Evolutionary conservation across 192 early-diverging fungal genomes (phyloP), one percentile per base, ranked within the genome.

Genomic region (Podila minutissima): DNA sequence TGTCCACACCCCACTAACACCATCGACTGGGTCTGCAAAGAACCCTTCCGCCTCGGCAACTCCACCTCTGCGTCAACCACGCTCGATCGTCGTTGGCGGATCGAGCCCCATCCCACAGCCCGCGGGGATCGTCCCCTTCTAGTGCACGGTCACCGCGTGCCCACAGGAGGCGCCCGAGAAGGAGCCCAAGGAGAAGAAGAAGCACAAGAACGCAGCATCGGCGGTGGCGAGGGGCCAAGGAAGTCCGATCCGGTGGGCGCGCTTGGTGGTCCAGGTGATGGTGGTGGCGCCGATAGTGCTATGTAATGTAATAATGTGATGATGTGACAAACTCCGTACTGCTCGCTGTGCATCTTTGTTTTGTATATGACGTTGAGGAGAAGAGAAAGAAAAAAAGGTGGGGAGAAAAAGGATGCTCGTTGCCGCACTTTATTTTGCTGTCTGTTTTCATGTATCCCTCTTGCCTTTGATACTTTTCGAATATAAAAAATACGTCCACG

Each of bases 61-160:
- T 66, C 74, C 19, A 66, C 50, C 53, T 64, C 31, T 76, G 74
- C 31, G 74, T 76, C 59, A 58, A 32, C 15, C 26, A 48, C 6
- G 35, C 55, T 50, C 74, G 3, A 69, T 76, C 29, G 19, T 67
- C 17, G 64, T 69, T 38, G 67, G 67, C 12, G 74, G 62, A 38
- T 64, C 67, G 31, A 58, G 67, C 17, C 74, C 74, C 6, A 2
- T 20, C 2, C 74, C 74, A 2, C 8, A 66, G n/a, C 74, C 74
- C n/a, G 53, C 53, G 28, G 38, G 50, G 10, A 35, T 76, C 41
- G 35, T 53, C 6, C 48, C 60, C 5, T 75, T 69, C 41, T 35
- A 46, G 2, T 75, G 74, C 41, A 37, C 67, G 1, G 32, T 69
- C 35, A 28, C 37, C 15, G 62, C 67, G 20, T 75, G 74, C 22